These are phyloP conservation scores for Xylaria sp. DNA, from an alignment of 2,329 filamentous ascomycete genomes.

Conservation along the genomic window DNA sequence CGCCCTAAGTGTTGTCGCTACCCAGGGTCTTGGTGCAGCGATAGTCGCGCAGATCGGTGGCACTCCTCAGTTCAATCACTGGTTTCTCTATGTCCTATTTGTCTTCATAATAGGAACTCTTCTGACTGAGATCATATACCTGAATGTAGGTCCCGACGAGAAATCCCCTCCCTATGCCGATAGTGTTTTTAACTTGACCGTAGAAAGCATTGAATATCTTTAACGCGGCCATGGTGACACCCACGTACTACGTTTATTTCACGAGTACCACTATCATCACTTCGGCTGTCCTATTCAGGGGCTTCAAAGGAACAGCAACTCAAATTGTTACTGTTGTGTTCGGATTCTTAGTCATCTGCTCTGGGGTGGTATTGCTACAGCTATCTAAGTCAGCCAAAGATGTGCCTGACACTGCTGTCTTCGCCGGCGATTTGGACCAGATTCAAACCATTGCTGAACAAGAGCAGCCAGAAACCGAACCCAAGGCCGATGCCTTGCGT, in stretches of 20 bases:
- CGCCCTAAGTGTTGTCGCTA: slow-evolving; percentile 92
- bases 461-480: slow-evolving; percentile 94
- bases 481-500: slow-evolving; percentile 94
- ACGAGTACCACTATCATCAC: slow-evolving; percentile 95
- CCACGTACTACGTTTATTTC: slow-evolving; percentile 99
- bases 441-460: slow-evolving; percentile 95
- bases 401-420: slow-evolving; percentile 91
- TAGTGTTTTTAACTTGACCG: slow-evolving; percentile 50
- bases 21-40: slow-evolving; percentile 90
- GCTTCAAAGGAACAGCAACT: slow-evolving; percentile 86
- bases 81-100: slow-evolving; percentile 93
- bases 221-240: slow-evolving; percentile 95
- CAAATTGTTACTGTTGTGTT: slow-evolving; percentile 90
- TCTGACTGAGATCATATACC: slow-evolving; percentile 91
- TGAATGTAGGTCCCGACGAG: slow-evolving; percentile 77
- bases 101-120: slow-evolving; percentile 92
- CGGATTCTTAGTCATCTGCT: slow-evolving; percentile 93
- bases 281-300: slow-evolving; percentile 89
- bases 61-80: slow-evolving; percentile 91
- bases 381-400: slow-evolving; percentile 99
- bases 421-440: slow-evolving; percentile 92
- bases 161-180: background rate
- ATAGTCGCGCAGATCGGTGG: slow-evolving; percentile 88
- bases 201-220: slow-evolving; percentile 99
- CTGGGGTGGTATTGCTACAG: slow-evolving; percentile 90